Base-by-base conservation (phyloP, 1,139 yeast genomes). In the Candida sp. region DNA sequence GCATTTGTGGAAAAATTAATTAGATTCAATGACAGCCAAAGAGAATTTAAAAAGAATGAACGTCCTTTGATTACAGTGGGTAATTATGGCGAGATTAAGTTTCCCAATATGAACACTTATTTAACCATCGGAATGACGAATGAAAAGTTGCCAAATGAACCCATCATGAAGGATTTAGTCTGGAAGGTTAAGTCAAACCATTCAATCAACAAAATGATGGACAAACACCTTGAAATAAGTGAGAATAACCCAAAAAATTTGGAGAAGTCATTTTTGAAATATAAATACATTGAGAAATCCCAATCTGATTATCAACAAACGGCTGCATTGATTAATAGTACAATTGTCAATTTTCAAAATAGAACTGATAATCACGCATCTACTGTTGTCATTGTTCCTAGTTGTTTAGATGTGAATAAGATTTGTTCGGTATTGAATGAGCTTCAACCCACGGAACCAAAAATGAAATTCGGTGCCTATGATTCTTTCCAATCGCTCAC, bases 1-100 rank as follows among this genome's bases (percentile, higher is more conserved):
- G 53, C 47, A n/a, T 49, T 52, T 23, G 53, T 59, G 11, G 63
- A 61, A 36, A 53, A 55, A 34, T 30, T 57, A 8, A 45, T 58
- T 8, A 43, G 58, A 22, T 53, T 60, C 43, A 54, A 47, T 19
- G 51, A 49, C 35, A 46, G 47, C 6, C 50, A 43, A 30, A 35
- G 43, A 2, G 30, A 21, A 8, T 21, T 11, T 35, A 35, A 36
- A 29, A 38, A 41, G 15, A 33, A 29, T n/a, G 40, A 43, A 15
- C 33, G 34, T 21, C 33, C 29, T 9, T 9, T 37, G 12, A 37
- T 37, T 5, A 37, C 29, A 15, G 34, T 37, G 5, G 39, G 39
- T 9, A 37, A 30, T 29, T 37, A 25, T 21, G 34, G 22, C 4
- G 12, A 21, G 19, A 37, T 19, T 12, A 12, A 23, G 19, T 12